Conservation (phyloP, 306 rosid genomes). For the Sicyos baderoa region DNA sequence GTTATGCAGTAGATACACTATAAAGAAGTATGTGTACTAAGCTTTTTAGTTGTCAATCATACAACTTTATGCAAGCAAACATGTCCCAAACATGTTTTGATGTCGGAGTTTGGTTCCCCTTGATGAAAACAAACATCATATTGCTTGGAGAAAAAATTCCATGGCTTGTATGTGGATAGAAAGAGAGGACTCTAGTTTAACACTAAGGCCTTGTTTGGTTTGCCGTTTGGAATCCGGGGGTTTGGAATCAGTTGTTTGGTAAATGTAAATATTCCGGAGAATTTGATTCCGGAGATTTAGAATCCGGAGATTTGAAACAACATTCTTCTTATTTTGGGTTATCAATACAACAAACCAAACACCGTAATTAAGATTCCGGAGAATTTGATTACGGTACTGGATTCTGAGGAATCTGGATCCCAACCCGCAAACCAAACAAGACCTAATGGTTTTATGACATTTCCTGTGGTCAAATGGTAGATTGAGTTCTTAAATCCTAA, state of each 20-base stretch:
- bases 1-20: conserved; percentile 20
- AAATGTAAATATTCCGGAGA: no score
- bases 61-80: conserved; percentile 34
- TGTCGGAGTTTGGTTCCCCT: conserved; percentile 27
- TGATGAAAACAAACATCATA: conserved; percentile 15
- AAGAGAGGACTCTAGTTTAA: neutral
- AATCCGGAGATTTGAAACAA: no score
- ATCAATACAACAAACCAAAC: no score
- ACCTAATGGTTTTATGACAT: neutral
- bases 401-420: no score
- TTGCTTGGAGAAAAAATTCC: conserved; percentile 28
- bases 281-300: no score
- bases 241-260: no score
- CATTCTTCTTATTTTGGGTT: no score
- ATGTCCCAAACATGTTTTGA: conserved; percentile 75
- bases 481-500: neutral
- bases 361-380: no score
- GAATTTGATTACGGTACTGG: no score
- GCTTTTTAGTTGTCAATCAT: conserved; percentile 25
- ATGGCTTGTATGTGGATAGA: neutral
- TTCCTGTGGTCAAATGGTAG: neutral
- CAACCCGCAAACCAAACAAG: no score
- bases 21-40: conserved; percentile 26
- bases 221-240: no score
- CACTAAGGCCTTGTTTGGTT: no score